phyloP scores from a whole-genome alignment of 2,329 filamentous ascomycete species.

The Stagonosporopsis vannaccii region DNA sequence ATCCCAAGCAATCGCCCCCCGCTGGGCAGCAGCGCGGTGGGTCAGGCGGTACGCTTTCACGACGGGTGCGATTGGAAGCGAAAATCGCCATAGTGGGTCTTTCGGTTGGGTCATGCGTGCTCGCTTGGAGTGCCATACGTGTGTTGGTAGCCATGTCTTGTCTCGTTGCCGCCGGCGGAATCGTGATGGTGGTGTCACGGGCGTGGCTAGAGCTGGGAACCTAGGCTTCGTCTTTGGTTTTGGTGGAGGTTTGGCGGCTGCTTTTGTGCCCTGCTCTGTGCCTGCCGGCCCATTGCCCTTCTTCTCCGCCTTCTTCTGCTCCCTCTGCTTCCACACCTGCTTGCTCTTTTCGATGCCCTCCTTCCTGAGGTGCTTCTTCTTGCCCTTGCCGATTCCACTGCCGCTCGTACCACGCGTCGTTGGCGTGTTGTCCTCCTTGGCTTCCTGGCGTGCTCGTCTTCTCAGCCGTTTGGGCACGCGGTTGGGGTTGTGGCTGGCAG shows the following conservation, averaged over 20 bases:
- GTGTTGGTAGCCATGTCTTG: constrained; percentile 95
- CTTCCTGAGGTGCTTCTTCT: constrained; percentile 65
- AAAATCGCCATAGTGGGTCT: constrained; percentile 87
- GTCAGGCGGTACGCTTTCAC: constrained; percentile 90
- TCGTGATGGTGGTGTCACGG: constrained; percentile 67
- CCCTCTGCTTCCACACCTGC: constrained; percentile 65
- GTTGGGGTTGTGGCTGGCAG: constrained; percentile 94
- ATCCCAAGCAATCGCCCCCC: constrained; percentile 88
- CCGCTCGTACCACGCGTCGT: constrained; percentile 72
- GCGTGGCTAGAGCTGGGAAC: constrained; percentile 73
- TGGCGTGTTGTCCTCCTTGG: constrained; percentile 90
- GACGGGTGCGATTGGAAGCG: constrained; percentile 82
- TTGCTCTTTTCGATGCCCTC: constrained; percentile 78
- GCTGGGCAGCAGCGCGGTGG: constrained; percentile 77
- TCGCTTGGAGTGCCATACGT: constrained; percentile 91
- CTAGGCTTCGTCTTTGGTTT: constrained; percentile 68
- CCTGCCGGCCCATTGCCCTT: constrained; percentile 32
- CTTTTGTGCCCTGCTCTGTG: constrained; percentile 10
- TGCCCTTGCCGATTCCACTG: constrained; percentile 60
- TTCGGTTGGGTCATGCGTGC: constrained; percentile 84
- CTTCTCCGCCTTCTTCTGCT: constrained; percentile 53
- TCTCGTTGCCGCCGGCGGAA: constrained; percentile 85
- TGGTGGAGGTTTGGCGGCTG: constrained; percentile 21
- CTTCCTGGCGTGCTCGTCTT: constrained; percentile 72
- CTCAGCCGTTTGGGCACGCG: constrained; percentile 81